Percentiles rank a stretch among this genome's conserved stretches.
These are phyloP conservation scores for Ogataea paraovalis DNA, from an alignment of 805 yeast genomes.

Conservation along the genomic window DNA sequence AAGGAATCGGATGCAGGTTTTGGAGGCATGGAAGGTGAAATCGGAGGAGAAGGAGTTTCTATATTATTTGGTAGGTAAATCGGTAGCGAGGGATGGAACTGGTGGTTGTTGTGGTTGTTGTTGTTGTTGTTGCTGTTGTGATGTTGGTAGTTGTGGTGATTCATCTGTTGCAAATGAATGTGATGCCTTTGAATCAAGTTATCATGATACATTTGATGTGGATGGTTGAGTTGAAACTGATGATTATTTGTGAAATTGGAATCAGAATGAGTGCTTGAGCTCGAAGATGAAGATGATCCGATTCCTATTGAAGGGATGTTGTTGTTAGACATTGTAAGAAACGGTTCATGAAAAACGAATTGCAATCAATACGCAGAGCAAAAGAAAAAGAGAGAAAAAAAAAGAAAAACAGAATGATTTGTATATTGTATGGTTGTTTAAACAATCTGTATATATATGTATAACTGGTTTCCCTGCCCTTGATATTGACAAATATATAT, in stretches of 20 bases:
- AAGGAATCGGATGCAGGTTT: slow-evolving; percentile 4
- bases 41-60: not conserved
- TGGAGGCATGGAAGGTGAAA: not conserved
- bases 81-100: not conserved
- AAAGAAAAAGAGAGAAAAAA: too few relatives aligned
- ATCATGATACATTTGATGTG: not conserved
- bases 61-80: not conserved
- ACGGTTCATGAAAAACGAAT: too few relatives aligned
- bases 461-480: too few relatives aligned
- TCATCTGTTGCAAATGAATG: not conserved
- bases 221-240: not conserved
- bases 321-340: not conserved
- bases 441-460: too few relatives aligned
- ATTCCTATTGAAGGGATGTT: not conserved
- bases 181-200: not conserved
- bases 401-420: too few relatives aligned
- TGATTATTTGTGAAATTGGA: not conserved
- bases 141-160: too few relatives aligned
- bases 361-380: too few relatives aligned
- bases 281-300: not conserved
- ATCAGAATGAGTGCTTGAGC: not conserved
- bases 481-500: too few relatives aligned
- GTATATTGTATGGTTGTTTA: too few relatives aligned
- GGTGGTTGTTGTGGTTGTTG: too few relatives aligned
- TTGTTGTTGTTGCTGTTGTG: too few relatives aligned